A percentile compares a stretch with the other conserved stretches of the same genome.
Conservation (phyloP, 495 filamentous ascomycete genomes). For the Amphirosellinia nigrospora region DNA sequence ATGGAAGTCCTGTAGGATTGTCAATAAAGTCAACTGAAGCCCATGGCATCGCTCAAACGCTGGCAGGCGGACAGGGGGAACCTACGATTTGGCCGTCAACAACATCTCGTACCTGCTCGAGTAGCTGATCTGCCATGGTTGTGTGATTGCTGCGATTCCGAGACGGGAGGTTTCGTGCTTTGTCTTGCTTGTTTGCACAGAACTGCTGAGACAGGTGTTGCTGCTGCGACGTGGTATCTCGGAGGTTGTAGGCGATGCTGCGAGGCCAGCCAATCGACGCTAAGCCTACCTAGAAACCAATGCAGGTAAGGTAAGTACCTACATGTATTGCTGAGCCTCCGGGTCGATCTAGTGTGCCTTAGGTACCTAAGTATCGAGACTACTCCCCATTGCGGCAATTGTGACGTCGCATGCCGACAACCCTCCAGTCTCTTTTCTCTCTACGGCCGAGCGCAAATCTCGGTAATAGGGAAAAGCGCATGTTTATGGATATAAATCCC, state of each 20-base stretch:
- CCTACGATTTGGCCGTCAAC: slow-evolving; percentile 89
- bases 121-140: slow-evolving; percentile 75
- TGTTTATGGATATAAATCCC: too few species aligned
- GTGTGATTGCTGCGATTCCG: slow-evolving; percentile 14
- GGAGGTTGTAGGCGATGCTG: not conserved
- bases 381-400: slow-evolving; percentile 4
- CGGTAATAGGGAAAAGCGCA: too few species aligned
- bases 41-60: not conserved
- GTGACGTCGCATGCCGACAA: not conserved
- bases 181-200: slow-evolving; percentile 6
- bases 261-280: slow-evolving; percentile 18
- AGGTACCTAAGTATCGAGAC: not conserved
- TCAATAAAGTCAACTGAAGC: slow-evolving; percentile 30
- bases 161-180: not conserved
- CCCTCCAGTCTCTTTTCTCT: not conserved
- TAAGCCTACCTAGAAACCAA: slow-evolving; percentile 9
- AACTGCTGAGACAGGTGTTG: not conserved
- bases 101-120: slow-evolving; percentile 75
- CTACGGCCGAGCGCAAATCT: not conserved
- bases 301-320: not conserved
- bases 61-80: slow-evolving; percentile 26
- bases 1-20: slow-evolving; percentile 76
- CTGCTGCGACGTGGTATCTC: slow-evolving; percentile 16
- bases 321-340: not conserved
- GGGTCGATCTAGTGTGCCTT: not conserved